Base-by-base conservation (phyloP, 148 eudicot species). In the Vaccinium myrtillus region DNA sequence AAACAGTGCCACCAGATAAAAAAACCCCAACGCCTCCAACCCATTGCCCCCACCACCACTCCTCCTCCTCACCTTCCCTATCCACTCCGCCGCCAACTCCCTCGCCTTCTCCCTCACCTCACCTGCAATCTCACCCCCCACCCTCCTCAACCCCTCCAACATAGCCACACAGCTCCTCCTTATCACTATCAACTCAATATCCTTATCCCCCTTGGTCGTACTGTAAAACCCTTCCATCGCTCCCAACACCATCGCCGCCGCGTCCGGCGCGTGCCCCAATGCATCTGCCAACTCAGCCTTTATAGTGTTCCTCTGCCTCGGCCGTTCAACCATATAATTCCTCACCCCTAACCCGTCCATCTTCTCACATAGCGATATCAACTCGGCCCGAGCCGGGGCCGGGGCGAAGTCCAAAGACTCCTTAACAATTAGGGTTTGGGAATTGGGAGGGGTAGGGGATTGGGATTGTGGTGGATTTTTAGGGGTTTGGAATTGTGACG, bases 331-430 rank as follows among this genome's bases (percentile, higher is more conserved):
- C 1, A 90, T 32, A 82, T 88, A 90, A 1, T 70, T 58, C 61
- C 92, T 70, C 75, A 90, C 39, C 2, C 89, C 90, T 11, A 87
- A 18, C 50, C 85, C 92, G 69, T 90, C 90, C 90, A 87, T 90
- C 70, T 81, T 71, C 83, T 88, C 86, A 81, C 92, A 88, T 1
- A 90, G 55, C 18, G 86, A 74, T 78, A 74, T 82, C 81, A 90
- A 43, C 63, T 88, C 87, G 8, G 85, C 80, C 36, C 90, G 82
- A 16, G 89, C 90, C 30, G 36, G 50, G n/a, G 19, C 75, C 27
- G 53, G 14, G n/a, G 49, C 74, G 27, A 1, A 23, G 8, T n/a
- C 10, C 13, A 78, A n/a, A 73, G 50, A 12, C 6, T 11, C 53
- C 25, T 81, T 2, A 49, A 16, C 56, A 50, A 4, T 19, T 30